Base-by-base conservation (phyloP, 371 early-diverging fungal genomes). In the Nematocida ironsii region DNA sequence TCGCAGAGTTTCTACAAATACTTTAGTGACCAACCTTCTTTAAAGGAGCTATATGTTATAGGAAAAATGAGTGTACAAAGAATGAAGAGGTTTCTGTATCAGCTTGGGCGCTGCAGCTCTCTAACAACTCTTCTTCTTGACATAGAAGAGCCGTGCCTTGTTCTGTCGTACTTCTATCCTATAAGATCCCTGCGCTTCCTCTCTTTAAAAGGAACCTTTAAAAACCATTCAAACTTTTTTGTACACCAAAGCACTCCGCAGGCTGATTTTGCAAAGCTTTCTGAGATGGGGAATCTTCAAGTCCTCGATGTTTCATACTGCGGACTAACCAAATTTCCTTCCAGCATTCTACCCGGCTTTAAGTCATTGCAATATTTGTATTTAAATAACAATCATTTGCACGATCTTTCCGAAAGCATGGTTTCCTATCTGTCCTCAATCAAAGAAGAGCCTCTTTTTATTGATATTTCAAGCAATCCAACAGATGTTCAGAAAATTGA, bases 1-100 rank as follows among this genome's bases (percentile, higher is more conserved):
- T 78, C 80, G 25, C 80, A 78, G 71, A 78, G 80, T 47, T 78
- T 78, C 52, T 78, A 78, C 60, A 78, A 78, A 60, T 78, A 78
- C 60, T 78, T 78, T 40, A 78, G 80, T 62, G 80, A 78, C 40
- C 54, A 54, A 40, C 80, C 80, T 7, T 20, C 69, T 42, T 33
- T 78, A 16, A 78, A 69, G 39, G 80, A 78, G 80, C 72, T 78
- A 6, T 78, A 68, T 42, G 57, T 78, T 9, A 68, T 78, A 7
- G 80, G 80, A 9, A 68, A 60, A 48, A 78, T 78, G 80, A 78
- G 67, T 7, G 42, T 62, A 5, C 80, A 78, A 18, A 13, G 80
- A 5, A 78, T 78, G 80, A 78, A 78, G 45, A 18, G 80, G 71
- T 78, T 78, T 60, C 40, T 78, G 60, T 69, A 70, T 69, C 80